Base-by-base conservation (phyloP, 208 protist species). In the Trypanosoma avium region DNA sequence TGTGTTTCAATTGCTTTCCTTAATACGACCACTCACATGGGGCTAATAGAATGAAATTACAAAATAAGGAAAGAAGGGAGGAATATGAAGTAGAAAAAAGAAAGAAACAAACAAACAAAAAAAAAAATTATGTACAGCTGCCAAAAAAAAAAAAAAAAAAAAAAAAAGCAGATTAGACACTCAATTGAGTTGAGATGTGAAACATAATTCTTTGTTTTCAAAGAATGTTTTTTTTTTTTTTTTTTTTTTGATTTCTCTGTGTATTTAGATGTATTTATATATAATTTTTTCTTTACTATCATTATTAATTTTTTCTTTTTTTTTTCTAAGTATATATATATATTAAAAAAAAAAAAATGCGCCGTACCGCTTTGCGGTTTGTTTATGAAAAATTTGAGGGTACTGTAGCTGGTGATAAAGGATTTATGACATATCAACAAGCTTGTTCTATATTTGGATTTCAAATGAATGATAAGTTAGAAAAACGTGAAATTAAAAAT, bases 391-490 rank as follows among this genome's bases (percentile, higher is more conserved):
- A 72, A 48, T 73, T 73, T 52, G 70, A 90, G 29, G 88, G 78
- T 9, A 70, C 73, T 48, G 54, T 94, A 17, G 67, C 85, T 7
- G 85, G 85, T 45, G 85, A 95, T 66, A 88, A 90, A 56, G 89
- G 89, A 7, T 79, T 81, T 67, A 92, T 93, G 82, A 92, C 90
- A 12, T 75, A 91, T 35, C 82, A 93, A 58, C 86, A 93, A 64
- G 86, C 90, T 26, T 93, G 84, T 62, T 85, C 81, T 50, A 90
- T 95, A 48, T 95, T 95, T 68, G 90, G 90, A 19, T 93, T 92
- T 69, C 77, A 93, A 54, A 73, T 93, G 53, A 81, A 84, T 58
- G 82, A 93, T 32, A 67, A 78, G 36, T 81, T 86, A 69, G 82
- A 77, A 33, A 77, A 78, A 46, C 72, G 79, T 26, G 86, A 95